Evolutionary conservation across 495 filamentous ascomycete genomes (phyloP).

Genomic region (Penicillium manginii): DNA sequence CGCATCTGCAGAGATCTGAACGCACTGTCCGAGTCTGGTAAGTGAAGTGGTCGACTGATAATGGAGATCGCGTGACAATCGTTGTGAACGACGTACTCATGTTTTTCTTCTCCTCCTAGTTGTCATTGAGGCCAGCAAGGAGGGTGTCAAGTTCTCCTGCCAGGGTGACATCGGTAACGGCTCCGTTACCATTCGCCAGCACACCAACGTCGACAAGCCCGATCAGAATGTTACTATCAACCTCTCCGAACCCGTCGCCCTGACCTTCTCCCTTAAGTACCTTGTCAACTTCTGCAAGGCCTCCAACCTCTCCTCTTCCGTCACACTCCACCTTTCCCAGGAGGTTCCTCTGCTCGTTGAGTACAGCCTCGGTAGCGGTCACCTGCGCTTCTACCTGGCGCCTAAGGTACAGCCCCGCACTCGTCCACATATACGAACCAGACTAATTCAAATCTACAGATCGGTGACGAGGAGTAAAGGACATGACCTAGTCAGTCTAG

Average conservation of each 20-base stretch:
- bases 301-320: conserved; percentile 74
- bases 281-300: conserved; percentile 99
- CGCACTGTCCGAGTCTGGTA: conserved; percentile 92
- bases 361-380: conserved; percentile 85
- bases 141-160: conserved; percentile 95
- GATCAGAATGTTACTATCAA: conserved; percentile 84
- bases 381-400: conserved; percentile 94
- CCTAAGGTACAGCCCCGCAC: conserved; percentile 74
- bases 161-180: conserved; percentile 95
- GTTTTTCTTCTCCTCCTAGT: conserved; percentile 54
- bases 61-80: neutral
- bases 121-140: conserved; percentile 94
- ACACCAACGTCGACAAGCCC: conserved; percentile 90
- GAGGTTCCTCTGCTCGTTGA: conserved; percentile 97
- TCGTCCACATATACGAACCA: neutral
- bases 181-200: conserved; percentile 85
- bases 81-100: conserved; percentile 1
- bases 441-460: conserved; percentile 50
- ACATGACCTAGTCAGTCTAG: conserved; percentile 10
- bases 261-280: conserved; percentile 99
- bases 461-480: conserved; percentile 87
- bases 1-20: conserved; percentile 92
- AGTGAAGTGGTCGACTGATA: conserved; percentile 36
- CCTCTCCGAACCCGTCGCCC: conserved; percentile 86
- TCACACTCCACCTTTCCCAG: conserved; percentile 90